Conservation (phyloP, 2,329 filamentous ascomycete species). For the Penicillium digitatum region DNA sequence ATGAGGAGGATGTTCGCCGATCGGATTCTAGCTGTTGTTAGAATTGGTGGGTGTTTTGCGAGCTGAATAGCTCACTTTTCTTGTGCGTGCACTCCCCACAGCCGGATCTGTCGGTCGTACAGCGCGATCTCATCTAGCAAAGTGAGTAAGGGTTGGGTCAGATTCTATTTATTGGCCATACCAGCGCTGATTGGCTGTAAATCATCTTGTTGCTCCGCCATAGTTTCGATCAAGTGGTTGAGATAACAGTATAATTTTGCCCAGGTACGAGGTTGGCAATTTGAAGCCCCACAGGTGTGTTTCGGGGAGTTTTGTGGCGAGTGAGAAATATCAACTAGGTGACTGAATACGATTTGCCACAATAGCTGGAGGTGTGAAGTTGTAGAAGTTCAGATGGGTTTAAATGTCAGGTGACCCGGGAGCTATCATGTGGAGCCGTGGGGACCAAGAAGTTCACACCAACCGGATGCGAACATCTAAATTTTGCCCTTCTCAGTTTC, state of each 20-base stretch:
- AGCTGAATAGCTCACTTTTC: conserved; percentile 54
- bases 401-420: conserved; percentile 3
- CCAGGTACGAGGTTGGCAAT: not conserved
- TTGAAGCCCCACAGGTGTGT: not conserved
- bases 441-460: not conserved
- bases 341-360: not conserved
- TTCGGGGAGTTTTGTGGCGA: not conserved
- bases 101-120: conserved; percentile 93
- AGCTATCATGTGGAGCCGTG: conserved; percentile 13
- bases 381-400: not conserved
- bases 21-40: conserved; percentile 61
- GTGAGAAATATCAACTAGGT: not conserved
- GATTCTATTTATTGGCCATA: conserved; percentile 9
- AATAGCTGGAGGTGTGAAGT: not conserved
- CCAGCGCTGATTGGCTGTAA: conserved; percentile 35
- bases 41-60: not conserved
- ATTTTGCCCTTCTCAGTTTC: too few relatives aligned
- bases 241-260: not conserved
- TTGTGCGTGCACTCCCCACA: conserved; percentile 95
- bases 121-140: conserved; percentile 83
- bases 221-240: conserved; percentile 8
- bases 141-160: not conserved
- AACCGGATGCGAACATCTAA: too few relatives aligned
- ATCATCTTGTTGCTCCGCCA: conserved; percentile 25
- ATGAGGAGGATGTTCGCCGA: conserved; percentile 86